Conservation (phyloP, 2,329 filamentous ascomycete genomes). For the Dothidotthia symphoricarpi region DNA sequence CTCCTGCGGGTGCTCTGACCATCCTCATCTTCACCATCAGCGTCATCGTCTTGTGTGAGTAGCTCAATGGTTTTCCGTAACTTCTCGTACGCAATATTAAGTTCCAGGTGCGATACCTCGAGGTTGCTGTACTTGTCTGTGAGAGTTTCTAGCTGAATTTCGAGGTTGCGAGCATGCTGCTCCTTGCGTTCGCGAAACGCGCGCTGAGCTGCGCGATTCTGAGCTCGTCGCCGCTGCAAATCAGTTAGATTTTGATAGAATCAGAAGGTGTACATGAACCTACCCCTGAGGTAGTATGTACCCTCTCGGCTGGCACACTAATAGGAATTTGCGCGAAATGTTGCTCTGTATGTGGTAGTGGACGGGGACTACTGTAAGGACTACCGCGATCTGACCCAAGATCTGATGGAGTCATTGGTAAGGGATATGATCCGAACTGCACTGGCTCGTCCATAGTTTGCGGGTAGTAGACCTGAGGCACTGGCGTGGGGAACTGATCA, state of each 20-base stretch:
- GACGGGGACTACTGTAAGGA: conserved; percentile 41
- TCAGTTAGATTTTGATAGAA: conserved; percentile 7
- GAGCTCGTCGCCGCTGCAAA: conserved; percentile 55
- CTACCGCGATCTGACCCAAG: conserved; percentile 43
- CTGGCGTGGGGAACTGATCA: conserved; percentile 34
- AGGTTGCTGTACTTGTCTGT: conserved; percentile 58
- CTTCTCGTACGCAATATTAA: conserved; percentile 42
- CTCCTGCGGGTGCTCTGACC: conserved; percentile 19
- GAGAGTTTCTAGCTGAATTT: conserved; percentile 55
- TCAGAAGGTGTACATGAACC: conserved; percentile 5
- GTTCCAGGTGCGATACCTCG: conserved; percentile 52
- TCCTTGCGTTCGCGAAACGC: conserved; percentile 64
- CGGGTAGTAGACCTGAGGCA: conserved; percentile 36
- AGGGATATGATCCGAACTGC: conserved; percentile 35
- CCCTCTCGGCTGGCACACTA: conserved; percentile 28
- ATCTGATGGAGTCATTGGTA: conserved; percentile 42
- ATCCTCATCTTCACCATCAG: conserved; percentile 31
- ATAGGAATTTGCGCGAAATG: conserved; percentile 18
- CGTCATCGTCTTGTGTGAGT: conserved; percentile 36
- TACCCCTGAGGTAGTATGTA: conserved; percentile 43
- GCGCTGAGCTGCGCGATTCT: conserved; percentile 61
- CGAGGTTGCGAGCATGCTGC: conserved; percentile 64
- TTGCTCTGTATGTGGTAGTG: conserved; percentile 26
- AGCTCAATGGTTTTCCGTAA: conserved; percentile 42
- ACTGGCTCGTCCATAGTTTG: conserved; percentile 35